Evolutionary conservation across 371 early-diverging fungal species (phyloP).

Genomic region (Mucor piriformis): DNA sequence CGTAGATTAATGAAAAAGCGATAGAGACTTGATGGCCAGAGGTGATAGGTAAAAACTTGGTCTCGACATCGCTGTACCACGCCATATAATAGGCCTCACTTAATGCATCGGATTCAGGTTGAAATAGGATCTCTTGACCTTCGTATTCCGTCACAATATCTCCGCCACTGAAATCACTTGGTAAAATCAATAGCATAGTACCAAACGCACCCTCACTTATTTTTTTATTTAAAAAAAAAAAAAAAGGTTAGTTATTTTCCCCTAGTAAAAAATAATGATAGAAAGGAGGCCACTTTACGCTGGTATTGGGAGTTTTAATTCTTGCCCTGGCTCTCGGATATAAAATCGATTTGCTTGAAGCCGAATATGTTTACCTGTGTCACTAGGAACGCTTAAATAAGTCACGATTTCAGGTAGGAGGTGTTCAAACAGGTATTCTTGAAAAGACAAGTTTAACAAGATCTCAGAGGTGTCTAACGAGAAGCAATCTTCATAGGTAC

Average conservation of each 20-base stretch:
- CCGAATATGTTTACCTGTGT: not conserved
- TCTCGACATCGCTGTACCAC: slow-evolving; percentile 8
- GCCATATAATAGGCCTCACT: slow-evolving; percentile 7
- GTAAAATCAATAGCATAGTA: not conserved
- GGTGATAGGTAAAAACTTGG: not conserved
- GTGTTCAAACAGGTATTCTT: not conserved
- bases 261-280: no score
- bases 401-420: not conserved
- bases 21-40: not conserved
- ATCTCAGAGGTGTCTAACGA: not conserved
- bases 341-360: slow-evolving; percentile 1
- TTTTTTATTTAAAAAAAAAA: not conserved
- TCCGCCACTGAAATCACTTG: slow-evolving; percentile 3
- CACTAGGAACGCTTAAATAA: not conserved
- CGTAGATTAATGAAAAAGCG: not conserved
- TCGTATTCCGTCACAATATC: not conserved
- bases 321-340: not conserved
- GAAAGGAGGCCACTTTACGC: no score
- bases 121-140: not conserved
- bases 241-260: not conserved
- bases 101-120: not conserved
- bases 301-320: not conserved
- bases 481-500: not conserved
- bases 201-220: slow-evolving; percentile 5
- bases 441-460: not conserved